Evolutionary conservation across 176 grass and related monocot species (phyloP).

Genomic region (Oropetium thomaeum): DNA sequence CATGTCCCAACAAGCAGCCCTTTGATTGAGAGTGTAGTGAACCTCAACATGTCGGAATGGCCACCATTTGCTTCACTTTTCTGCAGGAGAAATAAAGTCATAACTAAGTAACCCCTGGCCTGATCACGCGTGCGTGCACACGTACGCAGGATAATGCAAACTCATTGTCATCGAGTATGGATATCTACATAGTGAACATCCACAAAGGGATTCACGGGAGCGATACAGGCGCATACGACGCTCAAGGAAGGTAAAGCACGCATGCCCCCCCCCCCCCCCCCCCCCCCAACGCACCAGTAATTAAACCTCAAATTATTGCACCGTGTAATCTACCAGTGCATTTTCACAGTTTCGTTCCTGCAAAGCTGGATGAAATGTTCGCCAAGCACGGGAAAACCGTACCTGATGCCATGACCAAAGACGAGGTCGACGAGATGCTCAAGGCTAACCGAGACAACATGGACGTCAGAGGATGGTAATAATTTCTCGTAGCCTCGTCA

Average conservation of each 20-base stretch:
- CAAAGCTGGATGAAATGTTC: slow-evolving; percentile 71
- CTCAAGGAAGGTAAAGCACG: slow-evolving; percentile 53
- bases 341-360: slow-evolving; percentile 51
- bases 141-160: slow-evolving; percentile 42
- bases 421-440: slow-evolving; percentile 54
- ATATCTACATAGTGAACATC: slow-evolving; percentile 79
- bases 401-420: slow-evolving; percentile 30
- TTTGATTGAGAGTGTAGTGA: background rate
- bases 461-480: slow-evolving; percentile 60
- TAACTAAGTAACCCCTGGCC: too few species aligned
- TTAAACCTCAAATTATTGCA: too few species aligned
- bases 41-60: background rate
- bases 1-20: background rate
- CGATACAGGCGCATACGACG: slow-evolving; percentile 51
- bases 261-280: too few species aligned
- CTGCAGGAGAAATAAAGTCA: too few species aligned
- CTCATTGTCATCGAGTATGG: slow-evolving; percentile 17
- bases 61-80: too few species aligned
- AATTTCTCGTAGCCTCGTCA: background rate
- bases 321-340: background rate
- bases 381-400: slow-evolving; percentile 45
- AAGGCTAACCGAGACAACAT: slow-evolving; percentile 37
- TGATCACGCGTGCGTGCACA: too few species aligned
- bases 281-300: too few species aligned
- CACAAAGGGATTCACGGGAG: slow-evolving; percentile 66